A percentile compares a stretch with the other conserved stretches of the same genome.
phyloP scores from a whole-genome alignment of 1,284 basidiomycete genomes.

The Agroathelia rolfsii region DNA sequence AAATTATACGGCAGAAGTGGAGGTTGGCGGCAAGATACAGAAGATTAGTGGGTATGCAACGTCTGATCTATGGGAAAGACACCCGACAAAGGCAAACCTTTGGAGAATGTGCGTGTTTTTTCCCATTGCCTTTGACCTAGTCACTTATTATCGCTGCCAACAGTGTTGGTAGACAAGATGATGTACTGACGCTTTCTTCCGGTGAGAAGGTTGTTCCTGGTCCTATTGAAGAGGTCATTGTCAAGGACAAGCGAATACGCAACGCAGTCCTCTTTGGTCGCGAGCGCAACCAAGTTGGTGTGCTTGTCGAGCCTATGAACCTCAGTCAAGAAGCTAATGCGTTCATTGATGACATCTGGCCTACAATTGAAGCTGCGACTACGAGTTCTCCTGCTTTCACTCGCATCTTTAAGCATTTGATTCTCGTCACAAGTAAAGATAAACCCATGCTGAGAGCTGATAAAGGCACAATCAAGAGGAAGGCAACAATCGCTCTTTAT shows the following conservation, averaged over 20 bases:
- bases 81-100: conserved; percentile 12
- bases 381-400: conserved; percentile 26
- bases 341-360: too few species aligned
- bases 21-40: conserved; percentile 20
- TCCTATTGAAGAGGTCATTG: conserved; percentile 6
- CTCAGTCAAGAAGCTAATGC: too few species aligned
- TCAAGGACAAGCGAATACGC: conserved; percentile 3
- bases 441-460: conserved; percentile 27
- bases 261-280: conserved; percentile 7
- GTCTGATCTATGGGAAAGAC: conserved; percentile 11
- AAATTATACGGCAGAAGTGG: conserved; percentile 12
- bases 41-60: conserved; percentile 18
- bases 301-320: conserved; percentile 10
- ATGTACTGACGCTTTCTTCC: conserved; percentile 7
- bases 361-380: conserved; percentile 32
- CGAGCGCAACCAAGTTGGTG: conserved; percentile 7
- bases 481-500: conserved; percentile 23
- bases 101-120: conserved; percentile 12
- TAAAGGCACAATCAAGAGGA: conserved; percentile 29
- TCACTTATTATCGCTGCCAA: not conserved
- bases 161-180: conserved; percentile 7
- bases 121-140: not conserved
- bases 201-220: conserved; percentile 9
- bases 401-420: conserved; percentile 33
- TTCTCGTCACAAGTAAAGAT: conserved; percentile 20